phyloP scores from a whole-genome alignment of 2,329 filamentous ascomycete genomes.

The Talaromyces sp. region DNA sequence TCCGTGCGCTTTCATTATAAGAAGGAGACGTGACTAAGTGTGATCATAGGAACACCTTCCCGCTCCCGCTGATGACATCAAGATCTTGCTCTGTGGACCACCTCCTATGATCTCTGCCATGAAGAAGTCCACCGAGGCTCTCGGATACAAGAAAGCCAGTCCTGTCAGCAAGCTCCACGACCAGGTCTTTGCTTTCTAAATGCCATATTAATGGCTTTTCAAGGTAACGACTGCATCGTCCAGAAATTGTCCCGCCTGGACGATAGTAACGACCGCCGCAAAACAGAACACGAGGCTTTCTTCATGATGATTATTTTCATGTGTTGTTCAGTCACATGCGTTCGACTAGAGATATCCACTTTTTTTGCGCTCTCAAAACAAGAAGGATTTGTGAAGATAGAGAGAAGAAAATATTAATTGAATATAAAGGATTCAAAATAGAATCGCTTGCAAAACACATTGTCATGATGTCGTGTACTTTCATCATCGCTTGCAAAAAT shows the following conservation, averaged over 20 bases:
- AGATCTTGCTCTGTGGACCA: conserved; percentile 90
- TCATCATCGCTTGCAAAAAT: background rate
- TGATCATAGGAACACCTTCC: conserved; percentile 57
- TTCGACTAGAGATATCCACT: background rate
- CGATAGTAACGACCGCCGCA: background rate
- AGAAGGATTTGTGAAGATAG: background rate
- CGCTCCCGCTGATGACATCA: conserved; percentile 78
- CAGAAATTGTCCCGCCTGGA: background rate
- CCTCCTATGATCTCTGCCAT: conserved; percentile 95
- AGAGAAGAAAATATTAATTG: background rate
- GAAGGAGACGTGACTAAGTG: background rate
- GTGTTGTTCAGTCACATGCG: background rate
- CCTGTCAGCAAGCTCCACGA: conserved; percentile 97
- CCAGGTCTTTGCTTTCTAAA: conserved; percentile 93
- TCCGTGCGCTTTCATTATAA: background rate
- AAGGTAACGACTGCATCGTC: background rate
- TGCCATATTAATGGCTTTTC: background rate
- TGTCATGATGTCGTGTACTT: background rate
- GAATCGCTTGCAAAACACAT: background rate
- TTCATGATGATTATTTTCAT: background rate
- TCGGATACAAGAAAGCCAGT: conserved; percentile 88
- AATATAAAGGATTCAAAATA: background rate
- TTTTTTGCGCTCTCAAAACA: background rate
- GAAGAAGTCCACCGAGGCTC: conserved; percentile 88
- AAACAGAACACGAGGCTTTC: background rate